Base-by-base conservation (phyloP, 2,329 filamentous ascomycete species). In the Coniochaeta sp. region DNA sequence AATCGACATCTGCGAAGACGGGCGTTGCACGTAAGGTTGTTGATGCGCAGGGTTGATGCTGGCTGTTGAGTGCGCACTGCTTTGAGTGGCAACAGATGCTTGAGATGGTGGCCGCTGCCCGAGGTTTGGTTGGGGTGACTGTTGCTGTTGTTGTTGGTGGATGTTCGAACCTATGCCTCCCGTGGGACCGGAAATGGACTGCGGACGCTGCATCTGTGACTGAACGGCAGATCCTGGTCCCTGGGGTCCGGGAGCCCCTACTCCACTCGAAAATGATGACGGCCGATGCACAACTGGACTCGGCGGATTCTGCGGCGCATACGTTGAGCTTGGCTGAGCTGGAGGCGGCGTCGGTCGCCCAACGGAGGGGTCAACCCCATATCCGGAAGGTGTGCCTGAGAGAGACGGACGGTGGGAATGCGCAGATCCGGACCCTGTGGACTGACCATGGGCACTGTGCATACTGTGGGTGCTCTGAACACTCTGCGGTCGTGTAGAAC, bases 261-360 rank as follows among this genome's bases (percentile, higher is more conserved):
- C 13, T 6, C 28, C 26, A 26, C 26, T 31, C 16, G 45, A 28
- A 18, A 48, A 24, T 3, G 45, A 48, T 6, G 45, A 7, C 3
- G 45, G 26, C 16, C 16, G 45, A 14, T 48, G 45, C 45, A 48
- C 30, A 18, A 10, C 26, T 13, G 45, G 10, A 24, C 26, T 27
- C 3, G 12, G 16, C 3, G 47, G 47, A 16, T 49, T 30, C 26
- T 48, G 45, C 30, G 47, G 47, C 20, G 26, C 45, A 10, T 24
- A 30, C n/a, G 26, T 31, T 22, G 47, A 16, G 14, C 31, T 30
- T 24, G 14, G 3, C 2, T 35, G 28, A 16, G 16, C 47, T 7
- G 47, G 47, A 33, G 47, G 47, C 13, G 47, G 47, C 20, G 47
- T 49, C 13, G 47, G 47, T 14, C 47, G 47, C 9, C 22, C 16